Evolutionary conservation across 352 stramenopile species (phyloP).

Genomic region (Phytopythium vexans): DNA sequence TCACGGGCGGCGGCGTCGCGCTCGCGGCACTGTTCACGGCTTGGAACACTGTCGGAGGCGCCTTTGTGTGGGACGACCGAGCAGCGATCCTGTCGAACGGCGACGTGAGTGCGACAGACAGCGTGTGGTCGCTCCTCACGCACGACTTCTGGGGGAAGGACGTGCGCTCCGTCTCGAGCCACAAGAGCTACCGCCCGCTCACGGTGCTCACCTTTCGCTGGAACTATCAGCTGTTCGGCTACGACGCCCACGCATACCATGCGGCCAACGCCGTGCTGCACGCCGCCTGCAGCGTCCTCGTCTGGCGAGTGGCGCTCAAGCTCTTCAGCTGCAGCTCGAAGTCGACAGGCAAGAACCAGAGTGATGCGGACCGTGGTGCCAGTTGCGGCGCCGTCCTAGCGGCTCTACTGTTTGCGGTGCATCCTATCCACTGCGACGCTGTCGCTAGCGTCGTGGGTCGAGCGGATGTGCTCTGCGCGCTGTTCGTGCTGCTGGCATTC

Average conservation of each 20-base stretch:
- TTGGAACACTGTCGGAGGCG: conserved; percentile 48
- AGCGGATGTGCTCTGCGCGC: conserved; percentile 84
- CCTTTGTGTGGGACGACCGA: conserved; percentile 90
- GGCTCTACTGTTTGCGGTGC: conserved; percentile 87
- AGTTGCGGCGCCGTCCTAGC: conserved; percentile 17
- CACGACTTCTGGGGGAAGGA: conserved; percentile 87
- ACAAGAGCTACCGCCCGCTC: conserved; percentile 89
- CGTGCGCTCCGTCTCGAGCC: conserved; percentile 52
- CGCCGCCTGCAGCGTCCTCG: conserved; percentile 46
- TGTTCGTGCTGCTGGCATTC: conserved; percentile 64
- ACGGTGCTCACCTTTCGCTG: conserved; percentile 75
- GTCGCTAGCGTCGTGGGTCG: conserved; percentile 89
- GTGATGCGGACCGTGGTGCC: neutral
- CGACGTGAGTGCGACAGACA: conserved; percentile 33
- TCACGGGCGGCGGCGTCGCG: conserved; percentile 15
- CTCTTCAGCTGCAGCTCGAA: conserved; percentile 20
- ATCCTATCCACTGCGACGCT: conserved; percentile 90
- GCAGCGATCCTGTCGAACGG: conserved; percentile 68
- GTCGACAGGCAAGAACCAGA: neutral
- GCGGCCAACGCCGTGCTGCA: conserved; percentile 76
- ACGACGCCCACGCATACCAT: conserved; percentile 60
- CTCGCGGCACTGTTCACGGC: conserved; percentile 40
- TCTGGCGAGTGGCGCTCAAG: conserved; percentile 40
- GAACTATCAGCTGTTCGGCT: conserved; percentile 46
- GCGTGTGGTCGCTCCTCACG: conserved; percentile 37